A percentile compares a stretch with the other conserved stretches of the same genome.
Conservation (phyloP, 2,329 filamentous ascomycete species). For the Aspergillus caelatus region DNA sequence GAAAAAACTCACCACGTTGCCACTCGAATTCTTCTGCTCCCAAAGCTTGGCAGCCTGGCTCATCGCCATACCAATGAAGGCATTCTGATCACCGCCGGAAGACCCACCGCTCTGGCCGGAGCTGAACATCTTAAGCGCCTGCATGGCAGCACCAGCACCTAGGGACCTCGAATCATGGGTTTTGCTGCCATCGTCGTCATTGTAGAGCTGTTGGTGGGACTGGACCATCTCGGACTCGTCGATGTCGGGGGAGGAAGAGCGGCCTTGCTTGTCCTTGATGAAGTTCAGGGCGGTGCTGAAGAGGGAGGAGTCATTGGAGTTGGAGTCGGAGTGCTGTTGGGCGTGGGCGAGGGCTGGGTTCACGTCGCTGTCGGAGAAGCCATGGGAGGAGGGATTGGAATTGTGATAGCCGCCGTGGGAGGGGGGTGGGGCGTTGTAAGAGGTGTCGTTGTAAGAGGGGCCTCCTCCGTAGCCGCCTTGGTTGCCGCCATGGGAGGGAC, state of each 20-base stretch:
- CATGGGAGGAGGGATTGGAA: slow-evolving; percentile 3
- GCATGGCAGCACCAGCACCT: slow-evolving; percentile 49
- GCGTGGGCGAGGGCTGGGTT: slow-evolving; percentile 59
- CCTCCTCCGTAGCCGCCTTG: neutral
- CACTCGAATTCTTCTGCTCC: slow-evolving; percentile 60
- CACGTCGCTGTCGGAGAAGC: slow-evolving; percentile 45
- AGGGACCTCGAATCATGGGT: slow-evolving; percentile 50
- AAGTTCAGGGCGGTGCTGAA: slow-evolving; percentile 61
- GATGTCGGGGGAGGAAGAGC: slow-evolving; percentile 54
- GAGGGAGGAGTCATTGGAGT: slow-evolving; percentile 52
- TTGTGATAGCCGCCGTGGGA: neutral
- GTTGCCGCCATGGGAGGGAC: neutral
- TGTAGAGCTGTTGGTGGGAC: slow-evolving; percentile 77
- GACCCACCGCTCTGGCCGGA: slow-evolving; percentile 47
- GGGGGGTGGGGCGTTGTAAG: neutral
- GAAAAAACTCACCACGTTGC: slow-evolving; percentile 53
- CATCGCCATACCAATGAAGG: slow-evolving; percentile 85
- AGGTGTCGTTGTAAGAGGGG: slow-evolving; percentile 2
- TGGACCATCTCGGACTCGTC: slow-evolving; percentile 69
- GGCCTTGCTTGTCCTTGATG: slow-evolving; percentile 50
- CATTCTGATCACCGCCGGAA: slow-evolving; percentile 64
- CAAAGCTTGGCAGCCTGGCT: slow-evolving; percentile 80
- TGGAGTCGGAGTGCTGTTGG: slow-evolving; percentile 52
- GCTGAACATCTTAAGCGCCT: slow-evolving; percentile 77
- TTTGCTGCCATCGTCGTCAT: slow-evolving; percentile 42